Base-by-base conservation (phyloP, 768 basidiomycete species). In the Mycena maculata region DNA sequence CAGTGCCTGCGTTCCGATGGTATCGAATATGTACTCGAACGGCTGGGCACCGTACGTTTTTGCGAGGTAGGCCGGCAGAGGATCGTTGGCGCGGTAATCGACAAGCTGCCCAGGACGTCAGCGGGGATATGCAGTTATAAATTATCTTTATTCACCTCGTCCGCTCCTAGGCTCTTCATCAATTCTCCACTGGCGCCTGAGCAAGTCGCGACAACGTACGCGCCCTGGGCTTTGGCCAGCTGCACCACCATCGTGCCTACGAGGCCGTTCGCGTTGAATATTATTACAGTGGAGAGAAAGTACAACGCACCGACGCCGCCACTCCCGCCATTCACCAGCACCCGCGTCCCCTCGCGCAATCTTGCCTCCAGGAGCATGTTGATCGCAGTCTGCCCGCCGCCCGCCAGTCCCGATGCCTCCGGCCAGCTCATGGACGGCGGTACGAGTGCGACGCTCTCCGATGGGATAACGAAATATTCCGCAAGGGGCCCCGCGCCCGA, bases 181-280 rank as follows among this genome's bases (percentile, higher is more conserved):
- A 66, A 23, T 9, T 23, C 57, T 13, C 11, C 30, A 42, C 57
- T 53, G 16, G 50, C 60, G 23, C 28, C 39, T 8, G 68, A 70
- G 47, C 68, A 67, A 12, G 68, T 65, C 27, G 68, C 58, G 22
- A 66, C 64, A 10, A 67, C 60, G 42, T 69, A 65, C 30, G 67
- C 67, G 41, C 63, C 68, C 16, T 39, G 47, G 10, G 36, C 52
- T 52, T 69, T 65, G 23, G 45, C 63, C 13, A 69, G 52, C 53
- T 65, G 68, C 16, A 65, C 42, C 23, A 65, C 60, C 60, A 61
- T 61, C 27, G 49, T 61, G 4, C 59, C 47, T 48, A 15, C 47
- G 27, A 28, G n/a, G n/a, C n/a, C n/a, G n/a, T n/a, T 23, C n/a
- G n/a, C 44, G n/a, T 23, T 23, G 25, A 22, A n/a, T n/a, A n/a